Evolutionary conservation across 2,329 filamentous ascomycete species (phyloP), one percentile per base, ranked within the genome.

Genomic region (Fusarium globosum): DNA sequence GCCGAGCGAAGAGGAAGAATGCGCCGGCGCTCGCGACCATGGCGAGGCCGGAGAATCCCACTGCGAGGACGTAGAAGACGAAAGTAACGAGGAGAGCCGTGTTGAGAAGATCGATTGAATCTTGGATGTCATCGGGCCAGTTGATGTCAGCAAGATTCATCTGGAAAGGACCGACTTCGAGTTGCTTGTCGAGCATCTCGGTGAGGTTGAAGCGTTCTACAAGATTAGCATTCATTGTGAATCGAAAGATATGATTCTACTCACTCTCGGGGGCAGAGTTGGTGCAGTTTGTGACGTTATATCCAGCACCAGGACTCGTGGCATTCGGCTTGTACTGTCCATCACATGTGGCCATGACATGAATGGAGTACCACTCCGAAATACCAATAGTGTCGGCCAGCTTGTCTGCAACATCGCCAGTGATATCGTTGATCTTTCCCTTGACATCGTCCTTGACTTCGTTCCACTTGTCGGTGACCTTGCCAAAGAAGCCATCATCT

Each of bases 301-400:
- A 81, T 67, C 80, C 81, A 20, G 82, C 78, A 33, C 76, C 76
- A 7, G 78, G 72, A 14, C 63, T 79, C 7, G 85, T 85, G 4
- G 82, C 80, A 60, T 86, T 86, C 36, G 85, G 85, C 45, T 81
- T 80, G 70, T 83, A 88, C 72, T 82, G 72, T 52, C 86, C 86
- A 74, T 86, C 80, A 77, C 86, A 88, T 8, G 81, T 78, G 43
- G 82, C 81, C 84, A 86, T 85, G 73, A 88, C 72, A 71, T 88
- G 86, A 36, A 88, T 68, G 21, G 85, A 87, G 73, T 88, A 88
- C 86, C 86, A 88, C 68, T 88, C 81, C 2, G 83, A 82, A 62
- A 88, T 83, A 30, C 86, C 85, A 35, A 88, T 79, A n/a, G 82
- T 80, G 18, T 82, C 79, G 55, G 82, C 80, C 51, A 86, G 57